Base-by-base conservation (phyloP, 1,284 basidiomycete genomes). In the Austroboletus rostrupii region DNA sequence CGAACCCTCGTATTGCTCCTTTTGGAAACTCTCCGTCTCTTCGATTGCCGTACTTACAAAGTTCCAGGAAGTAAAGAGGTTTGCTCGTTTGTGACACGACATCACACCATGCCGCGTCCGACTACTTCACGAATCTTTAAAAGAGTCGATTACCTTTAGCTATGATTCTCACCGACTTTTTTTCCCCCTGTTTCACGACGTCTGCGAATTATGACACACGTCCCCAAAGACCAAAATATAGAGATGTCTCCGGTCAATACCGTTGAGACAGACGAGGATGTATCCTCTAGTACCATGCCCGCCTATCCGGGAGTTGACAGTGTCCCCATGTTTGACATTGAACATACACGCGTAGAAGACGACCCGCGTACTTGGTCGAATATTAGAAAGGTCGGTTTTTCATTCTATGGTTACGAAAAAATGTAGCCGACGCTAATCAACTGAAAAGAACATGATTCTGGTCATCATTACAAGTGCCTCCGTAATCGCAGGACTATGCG, bases 311-410 rank as follows among this genome's bases (percentile, higher is more conserved):
- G 13, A 2, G 33, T 40, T 28, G 32, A 42, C 19, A 31, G 32
- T 13, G 31, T 40, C 6, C 29, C 38, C 38, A 53, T 60, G 43
- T 53, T 45, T 23, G 85, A 87, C 60, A 85, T 87, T 45, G 85
- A 88, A 61, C 85, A 87, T 63, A 72, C 76, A 12, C 16, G 21
- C 69, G 91, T 93, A 5, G 71, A 75, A 3, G 79, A 93, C 60
- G 92, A 94, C 68, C 92, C 91, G 3, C 74, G 91, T 36, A 61
- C 73, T 51, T 94, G 92, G 92, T 80, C 81, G 1, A 55, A 65
- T 17, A 53, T 71, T 39, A 80, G 83, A 59, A 94, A 93, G 77
- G 83, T 83, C 29, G 16, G 60, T 57, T 41, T 31, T 19, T 21
- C 28, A 21, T 38, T 14, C 21, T 26, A 4, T 28, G 5, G 5